These are phyloP conservation scores for Leishmania braziliensis DNA, from an alignment of 208 protist genomes.

Conservation along the genomic window DNA sequence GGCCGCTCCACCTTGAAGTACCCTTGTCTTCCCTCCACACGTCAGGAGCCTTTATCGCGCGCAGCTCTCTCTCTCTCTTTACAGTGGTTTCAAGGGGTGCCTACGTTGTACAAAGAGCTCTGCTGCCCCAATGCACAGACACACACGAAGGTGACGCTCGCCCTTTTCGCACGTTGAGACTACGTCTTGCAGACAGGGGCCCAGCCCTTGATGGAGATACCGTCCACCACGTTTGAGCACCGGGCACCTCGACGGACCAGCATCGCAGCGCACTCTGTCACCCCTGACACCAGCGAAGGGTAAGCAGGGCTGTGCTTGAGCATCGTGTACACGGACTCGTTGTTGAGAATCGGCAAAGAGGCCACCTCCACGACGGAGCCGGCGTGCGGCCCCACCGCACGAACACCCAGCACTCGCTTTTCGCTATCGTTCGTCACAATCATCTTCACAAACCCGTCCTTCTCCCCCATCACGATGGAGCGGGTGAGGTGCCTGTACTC, in stretches of 20 bases:
- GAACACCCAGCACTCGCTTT: conserved; percentile 69
- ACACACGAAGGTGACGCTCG: not conserved
- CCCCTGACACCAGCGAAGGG: conserved; percentile 52
- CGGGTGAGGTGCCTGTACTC: conserved; percentile 48
- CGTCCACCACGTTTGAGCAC: conserved; percentile 44
- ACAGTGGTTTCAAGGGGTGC: not conserved
- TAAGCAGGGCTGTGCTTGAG: conserved; percentile 59
- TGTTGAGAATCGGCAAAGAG: conserved; percentile 56
- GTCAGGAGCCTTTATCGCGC: not conserved
- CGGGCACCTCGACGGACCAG: conserved; percentile 46
- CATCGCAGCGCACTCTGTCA: conserved; percentile 69
- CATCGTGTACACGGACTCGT: conserved; percentile 64
- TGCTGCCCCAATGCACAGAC: not conserved
- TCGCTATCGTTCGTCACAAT: conserved; percentile 69
- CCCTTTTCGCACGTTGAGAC: not conserved
- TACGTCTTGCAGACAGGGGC: not conserved
- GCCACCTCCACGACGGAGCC: conserved; percentile 70
- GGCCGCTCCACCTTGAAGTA: not conserved
- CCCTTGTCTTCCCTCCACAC: not conserved
- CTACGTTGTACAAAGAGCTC: not conserved
- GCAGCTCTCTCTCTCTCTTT: not conserved
- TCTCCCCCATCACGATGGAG: conserved; percentile 49
- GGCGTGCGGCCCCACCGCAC: conserved; percentile 59
- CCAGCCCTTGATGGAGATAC: conserved; percentile 42
- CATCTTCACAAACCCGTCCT: conserved; percentile 71